These are phyloP conservation scores for Vitis labrusca DNA, from an alignment of 164 flowering plant genomes.

Conservation along the genomic window DNA sequence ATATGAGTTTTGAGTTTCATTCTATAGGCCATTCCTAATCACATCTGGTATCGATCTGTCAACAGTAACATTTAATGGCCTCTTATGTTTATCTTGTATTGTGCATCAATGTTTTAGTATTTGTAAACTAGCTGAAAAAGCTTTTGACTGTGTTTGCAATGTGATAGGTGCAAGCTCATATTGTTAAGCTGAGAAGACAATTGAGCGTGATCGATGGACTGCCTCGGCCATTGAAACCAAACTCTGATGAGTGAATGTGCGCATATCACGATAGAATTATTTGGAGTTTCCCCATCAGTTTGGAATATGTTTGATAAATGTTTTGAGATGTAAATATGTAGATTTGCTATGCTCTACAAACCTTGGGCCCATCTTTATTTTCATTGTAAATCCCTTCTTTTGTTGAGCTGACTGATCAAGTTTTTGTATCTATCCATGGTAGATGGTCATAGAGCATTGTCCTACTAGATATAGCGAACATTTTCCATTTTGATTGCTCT, in stretches of 20 bases:
- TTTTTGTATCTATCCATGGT: neutral
- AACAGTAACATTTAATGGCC: neutral
- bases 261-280: conserved; percentile 5
- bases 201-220: conserved; percentile 59
- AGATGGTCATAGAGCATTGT: no score
- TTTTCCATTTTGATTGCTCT: no score
- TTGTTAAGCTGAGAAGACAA: conserved; percentile 64
- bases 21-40: neutral
- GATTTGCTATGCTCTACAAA: neutral
- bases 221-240: conserved; percentile 42
- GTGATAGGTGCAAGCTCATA: conserved; percentile 78
- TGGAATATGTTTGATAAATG: neutral
- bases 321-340: conserved; percentile 1
- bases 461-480: no score
- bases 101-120: no score
- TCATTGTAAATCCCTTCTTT: neutral
- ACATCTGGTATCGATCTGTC: neutral
- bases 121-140: neutral
- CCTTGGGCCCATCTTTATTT: neutral
- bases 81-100: neutral
- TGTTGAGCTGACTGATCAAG: neutral
- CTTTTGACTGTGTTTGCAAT: conserved; percentile 1
- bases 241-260: conserved; percentile 42
- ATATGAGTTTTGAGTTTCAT: neutral
- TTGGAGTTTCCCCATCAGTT: conserved; percentile 4